Base-by-base conservation (phyloP, 495 filamentous ascomycete genomes). In the Aspergillus saccharolyticus region DNA sequence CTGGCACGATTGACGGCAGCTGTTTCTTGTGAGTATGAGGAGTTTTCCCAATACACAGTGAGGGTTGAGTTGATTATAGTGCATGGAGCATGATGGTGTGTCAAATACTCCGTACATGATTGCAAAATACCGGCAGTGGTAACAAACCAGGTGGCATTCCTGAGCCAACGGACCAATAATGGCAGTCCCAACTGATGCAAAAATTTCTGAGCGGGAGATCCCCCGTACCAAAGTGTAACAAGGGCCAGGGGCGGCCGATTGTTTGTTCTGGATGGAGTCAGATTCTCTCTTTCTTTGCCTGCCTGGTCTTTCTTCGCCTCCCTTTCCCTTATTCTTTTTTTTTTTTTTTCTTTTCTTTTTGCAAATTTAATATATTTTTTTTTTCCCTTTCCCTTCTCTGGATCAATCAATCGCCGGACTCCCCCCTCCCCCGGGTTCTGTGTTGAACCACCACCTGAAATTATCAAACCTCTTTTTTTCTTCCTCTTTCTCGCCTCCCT, bases 401-500 rank as follows among this genome's bases (percentile, higher is more conserved):
- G 4, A 52, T 49, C 47, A 42, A 42, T 46, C 44, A 30, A 30
- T 30, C 33, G 12, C 33, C 33, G 33, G 18, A 8, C 20, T 51
- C 42, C 44, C 30, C 56, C 49, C 52, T 55, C 50, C 46, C 52
- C 54, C 47, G 42, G 42, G 20, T 15, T 59, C 54, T 59, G 42
- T 39, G 33, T 49, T 44, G 33, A 54, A 16, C 20, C n/a, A n/a
- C n/a, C n/a, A 24, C 44, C 22, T 46, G 15, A n/a, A n/a, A 24
- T 42, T 25, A 50, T 58, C 52, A 47, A 43, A 21, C 42, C n/a
- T 58, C 56, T 51, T 53, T 47, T 58, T 54, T 56, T 43, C 52
- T 57, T 39, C 54, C 50, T 55, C 55, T 56, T 54, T 24, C 16
- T 14, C 46, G 24, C 59, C 58, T 59, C 48, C 51, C 42, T 51